These are phyloP conservation scores for Carnegiea gigantea DNA, from an alignment of 179 eudicot species.

Conservation along the genomic window DNA sequence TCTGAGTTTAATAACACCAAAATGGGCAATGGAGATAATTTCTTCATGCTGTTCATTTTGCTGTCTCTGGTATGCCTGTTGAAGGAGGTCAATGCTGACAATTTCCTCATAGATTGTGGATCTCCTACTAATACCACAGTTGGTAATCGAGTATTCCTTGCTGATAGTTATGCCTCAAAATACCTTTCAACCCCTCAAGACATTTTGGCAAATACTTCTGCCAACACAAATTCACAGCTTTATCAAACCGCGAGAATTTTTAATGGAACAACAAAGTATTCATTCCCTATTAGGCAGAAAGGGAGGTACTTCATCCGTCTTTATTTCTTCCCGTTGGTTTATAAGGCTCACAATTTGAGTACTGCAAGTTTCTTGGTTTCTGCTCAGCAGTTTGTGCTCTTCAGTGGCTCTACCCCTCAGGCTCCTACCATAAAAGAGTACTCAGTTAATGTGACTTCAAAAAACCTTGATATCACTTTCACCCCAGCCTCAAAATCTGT, in stretches of 20 bases:
- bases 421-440: slow-evolving; percentile 51
- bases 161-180: slow-evolving; percentile 63
- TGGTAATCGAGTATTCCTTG: slow-evolving; percentile 53
- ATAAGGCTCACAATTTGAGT: slow-evolving; percentile 38
- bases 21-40: slow-evolving; percentile 37
- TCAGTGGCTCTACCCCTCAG: slow-evolving; percentile 51
- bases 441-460: slow-evolving; percentile 52
- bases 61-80: slow-evolving; percentile 35
- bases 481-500: slow-evolving; percentile 49
- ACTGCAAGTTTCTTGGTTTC: slow-evolving; percentile 57
- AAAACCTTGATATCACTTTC: slow-evolving; percentile 46
- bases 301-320: slow-evolving; percentile 81
- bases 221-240: slow-evolving; percentile 34
- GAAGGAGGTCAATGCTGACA: slow-evolving; percentile 48
- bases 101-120: slow-evolving; percentile 68
- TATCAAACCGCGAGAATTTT: slow-evolving; percentile 65
- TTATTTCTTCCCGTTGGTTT: slow-evolving; percentile 58
- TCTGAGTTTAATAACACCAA: neutral
- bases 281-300: slow-evolving; percentile 43
- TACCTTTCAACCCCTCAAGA: slow-evolving; percentile 53
- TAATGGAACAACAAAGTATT: slow-evolving; percentile 44
- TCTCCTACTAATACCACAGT: slow-evolving; percentile 53
- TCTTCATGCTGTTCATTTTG: slow-evolving; percentile 35
- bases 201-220: slow-evolving; percentile 46
- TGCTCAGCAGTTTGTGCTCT: slow-evolving; percentile 42